Evolutionary conservation across 441 rosid species (phyloP), one percentile per base, ranked within the genome.

Genomic region (Euphorbia schlechtendalii): DNA sequence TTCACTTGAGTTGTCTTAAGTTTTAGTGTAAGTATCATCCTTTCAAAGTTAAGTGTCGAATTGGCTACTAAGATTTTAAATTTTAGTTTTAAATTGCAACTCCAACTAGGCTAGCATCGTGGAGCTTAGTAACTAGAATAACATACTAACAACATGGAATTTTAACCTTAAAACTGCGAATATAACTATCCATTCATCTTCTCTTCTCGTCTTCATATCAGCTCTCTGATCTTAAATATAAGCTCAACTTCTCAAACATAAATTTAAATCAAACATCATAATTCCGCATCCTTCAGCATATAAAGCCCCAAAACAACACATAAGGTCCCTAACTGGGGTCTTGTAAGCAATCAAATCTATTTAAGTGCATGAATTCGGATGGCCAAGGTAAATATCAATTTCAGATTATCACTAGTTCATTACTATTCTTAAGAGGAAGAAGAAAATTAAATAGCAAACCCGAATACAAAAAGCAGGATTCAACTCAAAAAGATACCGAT

Each of bases 391-490:
- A 2, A 34, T 0, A 64, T 30, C 15, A 9, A 18, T 21, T 18
- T 21, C 43, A 20, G 21, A 34, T 51, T 51, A 22, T 53, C 51
- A 54, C n/a, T n/a, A n/a, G n/a, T n/a, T n/a, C n/a, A n/a, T 14
- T 20, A 18, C 11, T 52, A 8, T 24, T 64, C 40, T 53, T 9
- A 7, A 10, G 6, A 34, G 46, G 43, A 38, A 8, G 18, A 10
- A 64, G 41, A 53, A 14, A 34, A 41, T 12, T 52, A 18, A 54
- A 64, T 34, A 36, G 27, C 20, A 64, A 64, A 64, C 51, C 40
- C 20, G 30, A 51, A 63, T 49, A 63, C 0, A 48, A 21, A 27
- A 4, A 36, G 59, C 11, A 36, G 0, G 48, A 45, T 24, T 11
- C 21, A 11, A 62, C 38, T 38, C 7, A 15, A 24, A 36, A 64